These are phyloP conservation scores for Colletotrichum musicola DNA, from an alignment of 2,329 filamentous ascomycete genomes.

Conservation along the genomic window DNA sequence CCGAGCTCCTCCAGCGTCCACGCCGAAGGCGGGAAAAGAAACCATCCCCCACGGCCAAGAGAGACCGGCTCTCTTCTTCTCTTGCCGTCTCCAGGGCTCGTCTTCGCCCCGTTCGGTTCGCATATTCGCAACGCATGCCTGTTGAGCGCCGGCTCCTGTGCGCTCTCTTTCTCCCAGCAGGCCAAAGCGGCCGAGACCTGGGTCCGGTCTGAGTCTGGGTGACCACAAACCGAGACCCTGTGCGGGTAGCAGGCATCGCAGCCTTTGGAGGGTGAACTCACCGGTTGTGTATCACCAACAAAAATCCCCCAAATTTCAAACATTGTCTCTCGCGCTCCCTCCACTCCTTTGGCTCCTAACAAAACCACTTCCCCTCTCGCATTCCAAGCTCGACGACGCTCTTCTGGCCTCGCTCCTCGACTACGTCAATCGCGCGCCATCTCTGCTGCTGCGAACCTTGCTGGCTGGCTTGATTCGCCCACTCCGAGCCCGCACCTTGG, in stretches of 20 bases:
- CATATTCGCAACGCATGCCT: not conserved
- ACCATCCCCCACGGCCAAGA: slow-evolving; percentile 5
- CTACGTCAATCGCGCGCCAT: not conserved
- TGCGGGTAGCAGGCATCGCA: slow-evolving; percentile 29
- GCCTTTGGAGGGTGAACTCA: slow-evolving; percentile 33
- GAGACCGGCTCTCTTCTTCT: not conserved
- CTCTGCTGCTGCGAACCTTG: too few species aligned
- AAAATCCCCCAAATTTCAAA: slow-evolving; percentile 14
- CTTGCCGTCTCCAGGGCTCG: slow-evolving; percentile 18
- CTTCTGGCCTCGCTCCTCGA: not conserved
- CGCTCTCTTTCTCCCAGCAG: slow-evolving; percentile 26
- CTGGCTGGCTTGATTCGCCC: slow-evolving; percentile 19
- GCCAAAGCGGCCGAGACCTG: slow-evolving; percentile 38
- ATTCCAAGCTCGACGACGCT: not conserved
- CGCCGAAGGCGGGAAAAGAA: slow-evolving; percentile 18
- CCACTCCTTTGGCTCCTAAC: slow-evolving; percentile 5
- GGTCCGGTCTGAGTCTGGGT: slow-evolving; percentile 32
- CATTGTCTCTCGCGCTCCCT: slow-evolving; percentile 7
- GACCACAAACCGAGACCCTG: slow-evolving; percentile 24
- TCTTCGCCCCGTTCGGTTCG: not conserved
- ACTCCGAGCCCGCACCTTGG: slow-evolving; percentile 29
- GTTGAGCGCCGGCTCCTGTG: slow-evolving; percentile 26
- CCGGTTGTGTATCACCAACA: slow-evolving; percentile 38
- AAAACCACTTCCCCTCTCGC: not conserved
- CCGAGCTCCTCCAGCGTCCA: slow-evolving; percentile 11